These are phyloP conservation scores for Arabidopsis suecica DNA, from an alignment of 345 rosid species.

Conservation along the genomic window DNA sequence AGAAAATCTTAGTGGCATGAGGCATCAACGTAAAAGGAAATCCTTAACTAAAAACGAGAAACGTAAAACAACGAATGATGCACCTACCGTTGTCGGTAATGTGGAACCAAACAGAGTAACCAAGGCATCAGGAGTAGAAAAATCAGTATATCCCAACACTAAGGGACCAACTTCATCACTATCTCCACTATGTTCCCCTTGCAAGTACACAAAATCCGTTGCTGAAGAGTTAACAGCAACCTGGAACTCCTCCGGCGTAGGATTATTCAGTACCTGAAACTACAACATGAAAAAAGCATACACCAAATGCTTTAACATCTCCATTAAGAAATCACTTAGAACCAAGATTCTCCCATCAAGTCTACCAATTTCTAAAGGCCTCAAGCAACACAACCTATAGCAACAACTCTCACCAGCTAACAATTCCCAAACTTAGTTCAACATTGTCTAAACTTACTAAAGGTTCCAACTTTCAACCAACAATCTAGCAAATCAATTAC, in stretches of 20 bases:
- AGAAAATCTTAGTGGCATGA: neutral
- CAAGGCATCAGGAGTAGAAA: constrained; percentile 75
- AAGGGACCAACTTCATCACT: constrained; percentile 76
- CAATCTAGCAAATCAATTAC: neutral
- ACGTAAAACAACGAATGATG: constrained; percentile 20
- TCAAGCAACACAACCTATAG: neutral
- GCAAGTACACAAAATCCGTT: constrained; percentile 82
- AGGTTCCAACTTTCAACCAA: neutral
- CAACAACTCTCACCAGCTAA: too few species aligned
- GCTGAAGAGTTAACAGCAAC: constrained; percentile 61
- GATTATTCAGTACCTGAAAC: constrained; percentile 83
- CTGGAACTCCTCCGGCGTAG: constrained; percentile 72
- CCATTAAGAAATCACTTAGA: constrained; percentile 7
- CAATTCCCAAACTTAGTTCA: neutral
- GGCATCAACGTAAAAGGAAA: constrained; percentile 7
- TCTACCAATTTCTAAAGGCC: constrained; percentile 24
- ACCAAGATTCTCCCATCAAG: constrained; percentile 12
- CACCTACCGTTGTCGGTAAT: constrained; percentile 84
- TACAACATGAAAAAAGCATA: constrained; percentile 48
- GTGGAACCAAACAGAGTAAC: constrained; percentile 74
- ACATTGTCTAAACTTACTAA: constrained; percentile 17
- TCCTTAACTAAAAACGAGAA: constrained; percentile 9
- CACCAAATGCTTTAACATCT: constrained; percentile 20
- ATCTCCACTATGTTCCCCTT: constrained; percentile 69
- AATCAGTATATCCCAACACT: constrained; percentile 64